phyloP scores from a whole-genome alignment of 768 basidiomycete species.

The Cystofilobasidium capitatum region DNA sequence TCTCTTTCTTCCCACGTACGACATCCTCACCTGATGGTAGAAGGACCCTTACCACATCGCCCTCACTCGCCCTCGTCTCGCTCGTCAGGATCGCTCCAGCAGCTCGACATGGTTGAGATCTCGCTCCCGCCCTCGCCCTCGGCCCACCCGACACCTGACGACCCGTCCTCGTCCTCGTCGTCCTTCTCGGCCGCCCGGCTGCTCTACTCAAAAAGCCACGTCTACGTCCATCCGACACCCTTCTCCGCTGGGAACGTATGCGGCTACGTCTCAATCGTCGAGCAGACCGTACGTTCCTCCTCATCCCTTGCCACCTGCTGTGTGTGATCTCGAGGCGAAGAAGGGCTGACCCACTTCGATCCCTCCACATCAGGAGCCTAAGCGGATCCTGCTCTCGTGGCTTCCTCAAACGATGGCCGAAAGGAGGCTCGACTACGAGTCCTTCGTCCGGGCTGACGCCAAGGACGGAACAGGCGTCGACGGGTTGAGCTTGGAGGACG shows the following conservation, averaged over 20 bases:
- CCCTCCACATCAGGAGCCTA: slow-evolving; percentile 9
- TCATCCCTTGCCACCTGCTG: background rate
- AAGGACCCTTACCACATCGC: background rate
- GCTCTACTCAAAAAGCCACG: slow-evolving; percentile 84
- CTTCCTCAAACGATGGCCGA: slow-evolving; percentile 19
- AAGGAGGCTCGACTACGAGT: slow-evolving; percentile 19
- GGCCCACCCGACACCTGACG: background rate
- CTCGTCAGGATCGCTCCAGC: slow-evolving; percentile 3
- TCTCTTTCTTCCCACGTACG: background rate
- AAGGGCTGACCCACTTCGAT: background rate
- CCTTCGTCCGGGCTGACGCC: slow-evolving; percentile 16
- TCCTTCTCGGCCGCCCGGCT: slow-evolving; percentile 38
- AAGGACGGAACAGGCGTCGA: background rate
- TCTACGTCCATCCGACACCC: slow-evolving; percentile 88
- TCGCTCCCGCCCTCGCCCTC: background rate
- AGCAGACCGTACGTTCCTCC: slow-evolving; percentile 39
- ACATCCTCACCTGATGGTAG: background rate
- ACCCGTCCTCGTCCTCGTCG: background rate
- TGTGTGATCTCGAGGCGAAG: background rate
- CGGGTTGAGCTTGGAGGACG: background rate
- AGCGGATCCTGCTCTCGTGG: slow-evolving; percentile 18
- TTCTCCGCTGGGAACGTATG: slow-evolving; percentile 87
- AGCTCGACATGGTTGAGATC: slow-evolving; percentile 6
- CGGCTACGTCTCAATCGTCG: slow-evolving; percentile 85
- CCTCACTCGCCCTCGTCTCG: background rate